phyloP scores from a whole-genome alignment of 306 rosid species.

The Acmispon strigosus region DNA sequence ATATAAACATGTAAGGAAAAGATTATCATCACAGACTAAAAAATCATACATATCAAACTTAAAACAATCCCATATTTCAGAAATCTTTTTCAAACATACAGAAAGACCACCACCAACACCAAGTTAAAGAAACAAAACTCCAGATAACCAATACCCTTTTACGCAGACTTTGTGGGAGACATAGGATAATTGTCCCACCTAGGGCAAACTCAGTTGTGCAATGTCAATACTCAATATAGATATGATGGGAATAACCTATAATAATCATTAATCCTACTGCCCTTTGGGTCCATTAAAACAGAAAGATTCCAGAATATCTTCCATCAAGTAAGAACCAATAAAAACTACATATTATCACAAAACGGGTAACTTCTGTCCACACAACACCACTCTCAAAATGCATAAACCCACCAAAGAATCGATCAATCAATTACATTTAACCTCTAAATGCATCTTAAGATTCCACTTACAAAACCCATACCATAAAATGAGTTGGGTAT shows the following conservation, averaged over 20 bases:
- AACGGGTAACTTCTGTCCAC: neutral
- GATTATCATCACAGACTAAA: neutral
- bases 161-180: neutral
- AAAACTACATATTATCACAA: neutral
- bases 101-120: neutral
- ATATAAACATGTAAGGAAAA: neutral
- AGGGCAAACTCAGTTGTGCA: neutral
- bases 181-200: slow-evolving; percentile 2
- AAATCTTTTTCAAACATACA: neutral
- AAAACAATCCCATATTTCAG: neutral
- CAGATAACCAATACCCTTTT: neutral
- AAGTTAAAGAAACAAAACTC: slow-evolving; percentile 3
- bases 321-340: neutral
- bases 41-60: neutral
- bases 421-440: neutral
- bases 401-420: slow-evolving; percentile 5
- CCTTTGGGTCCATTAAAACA: slow-evolving; percentile 8
- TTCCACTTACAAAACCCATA: slow-evolving; percentile 1
- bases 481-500: neutral
- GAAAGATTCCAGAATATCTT: slow-evolving; percentile 11
- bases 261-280: neutral
- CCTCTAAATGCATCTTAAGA: neutral
- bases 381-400: neutral
- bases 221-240: slow-evolving; percentile 14
- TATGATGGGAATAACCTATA: slow-evolving; percentile 5